Evolutionary conservation across 257 asterid species (phyloP).

Genomic region (Capsicum rhomboideum): DNA sequence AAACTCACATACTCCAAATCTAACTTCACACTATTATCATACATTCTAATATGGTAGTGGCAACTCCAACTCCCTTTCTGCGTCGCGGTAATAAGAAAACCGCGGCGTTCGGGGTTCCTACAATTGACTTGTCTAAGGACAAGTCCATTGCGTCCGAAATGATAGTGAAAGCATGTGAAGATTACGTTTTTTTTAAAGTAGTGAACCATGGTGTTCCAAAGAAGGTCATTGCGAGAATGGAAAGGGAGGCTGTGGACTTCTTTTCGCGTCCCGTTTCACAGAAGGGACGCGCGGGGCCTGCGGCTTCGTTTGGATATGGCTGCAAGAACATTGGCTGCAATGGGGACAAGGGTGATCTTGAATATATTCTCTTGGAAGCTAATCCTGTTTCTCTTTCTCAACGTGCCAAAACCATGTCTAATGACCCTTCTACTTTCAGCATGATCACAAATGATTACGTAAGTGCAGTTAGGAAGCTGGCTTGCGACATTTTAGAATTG

Average conservation of each 20-base stretch:
- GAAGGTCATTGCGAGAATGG: slow-evolving; percentile 32
- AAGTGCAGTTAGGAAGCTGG: slow-evolving; percentile 36
- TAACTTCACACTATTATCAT: background rate
- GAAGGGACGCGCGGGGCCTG: slow-evolving; percentile 44
- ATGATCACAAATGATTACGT: slow-evolving; percentile 44
- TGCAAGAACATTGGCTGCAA: slow-evolving; percentile 63
- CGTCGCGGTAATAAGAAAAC: slow-evolving; percentile 22
- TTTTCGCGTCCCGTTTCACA: slow-evolving; percentile 39
- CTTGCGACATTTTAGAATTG: slow-evolving; percentile 64
- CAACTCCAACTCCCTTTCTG: slow-evolving; percentile 19
- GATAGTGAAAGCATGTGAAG: slow-evolving; percentile 48
- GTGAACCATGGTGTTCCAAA: slow-evolving; percentile 50
- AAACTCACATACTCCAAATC: background rate
- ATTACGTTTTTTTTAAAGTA: slow-evolving; percentile 57
- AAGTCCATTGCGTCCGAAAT: slow-evolving; percentile 20
- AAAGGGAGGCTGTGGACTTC: slow-evolving; percentile 33
- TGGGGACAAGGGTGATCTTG: slow-evolving; percentile 77
- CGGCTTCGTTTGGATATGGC: slow-evolving; percentile 69
- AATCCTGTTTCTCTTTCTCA: slow-evolving; percentile 24
- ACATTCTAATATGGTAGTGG: slow-evolving; percentile 26
- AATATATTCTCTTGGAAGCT: slow-evolving; percentile 52
- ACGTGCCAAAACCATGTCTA: slow-evolving; percentile 34
- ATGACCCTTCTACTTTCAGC: slow-evolving; percentile 42
- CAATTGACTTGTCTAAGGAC: slow-evolving; percentile 37
- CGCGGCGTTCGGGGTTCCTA: slow-evolving; percentile 35